Evolutionary conservation across 2,329 filamentous ascomycete genomes (phyloP).

Genomic region (Penicillium janthinellum): DNA sequence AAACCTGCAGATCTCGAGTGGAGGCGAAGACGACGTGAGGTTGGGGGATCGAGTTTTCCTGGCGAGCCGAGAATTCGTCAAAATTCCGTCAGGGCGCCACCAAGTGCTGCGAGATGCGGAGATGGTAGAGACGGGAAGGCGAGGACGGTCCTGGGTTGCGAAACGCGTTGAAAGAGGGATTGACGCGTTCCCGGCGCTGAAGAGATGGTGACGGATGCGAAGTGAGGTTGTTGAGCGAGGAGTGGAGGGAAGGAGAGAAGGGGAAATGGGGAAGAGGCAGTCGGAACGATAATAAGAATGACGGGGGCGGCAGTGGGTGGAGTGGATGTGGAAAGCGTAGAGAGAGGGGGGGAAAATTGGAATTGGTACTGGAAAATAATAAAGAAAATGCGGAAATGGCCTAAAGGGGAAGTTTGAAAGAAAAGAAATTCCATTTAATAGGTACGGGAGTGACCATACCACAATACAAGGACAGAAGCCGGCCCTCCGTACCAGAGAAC

Average conservation of each 20-base stretch:
- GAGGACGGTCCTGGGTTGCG: conserved; percentile 8
- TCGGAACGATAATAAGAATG: conserved; percentile 33
- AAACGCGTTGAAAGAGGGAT: conserved; percentile 26
- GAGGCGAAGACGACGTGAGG: conserved; percentile 5
- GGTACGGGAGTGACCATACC: conserved; percentile 17
- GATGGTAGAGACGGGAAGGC: not conserved
- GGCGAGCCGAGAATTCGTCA: conserved; percentile 14
- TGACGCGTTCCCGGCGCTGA: conserved; percentile 14
- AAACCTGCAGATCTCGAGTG: conserved; percentile 11
- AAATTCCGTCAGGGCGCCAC: conserved; percentile 21
- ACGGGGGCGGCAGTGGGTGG: conserved; percentile 29
- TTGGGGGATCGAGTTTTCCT: conserved; percentile 3
- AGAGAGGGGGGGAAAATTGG: conserved; percentile 19
- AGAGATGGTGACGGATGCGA: conserved; percentile 1
- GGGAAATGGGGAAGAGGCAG: conserved; percentile 11
- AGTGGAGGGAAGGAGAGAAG: conserved; percentile 22
- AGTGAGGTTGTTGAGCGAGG: conserved; percentile 12
- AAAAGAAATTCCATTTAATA: conserved; percentile 28
- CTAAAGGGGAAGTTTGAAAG: conserved; percentile 13
- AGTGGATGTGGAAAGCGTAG: conserved; percentile 25
- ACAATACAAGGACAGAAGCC: conserved; percentile 10
- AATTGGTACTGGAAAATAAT: conserved; percentile 25
- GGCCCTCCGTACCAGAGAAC: conserved; percentile 5
- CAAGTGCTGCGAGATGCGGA: conserved; percentile 20
- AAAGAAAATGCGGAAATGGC: conserved; percentile 1